A percentile compares a stretch with the other conserved stretches of the same genome.
phyloP scores from a whole-genome alignment of 2,329 filamentous ascomycete species.

The Leptographium flavum region DNA sequence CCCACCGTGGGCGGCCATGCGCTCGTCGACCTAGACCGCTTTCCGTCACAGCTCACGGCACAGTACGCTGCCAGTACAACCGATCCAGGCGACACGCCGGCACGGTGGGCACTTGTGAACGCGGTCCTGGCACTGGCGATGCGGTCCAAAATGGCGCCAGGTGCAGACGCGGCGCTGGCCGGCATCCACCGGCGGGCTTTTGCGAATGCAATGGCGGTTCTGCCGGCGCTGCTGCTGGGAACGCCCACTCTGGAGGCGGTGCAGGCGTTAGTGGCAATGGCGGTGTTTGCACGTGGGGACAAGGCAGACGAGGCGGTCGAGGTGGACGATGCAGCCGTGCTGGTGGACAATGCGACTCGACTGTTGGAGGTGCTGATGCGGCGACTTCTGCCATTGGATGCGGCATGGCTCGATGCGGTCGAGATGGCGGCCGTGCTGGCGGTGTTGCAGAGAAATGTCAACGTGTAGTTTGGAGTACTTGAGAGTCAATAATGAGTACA shows the following conservation, averaged over 20 bases:
- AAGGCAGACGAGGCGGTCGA: background rate
- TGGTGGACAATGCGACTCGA: background rate
- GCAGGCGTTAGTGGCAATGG: slow-evolving; percentile 2
- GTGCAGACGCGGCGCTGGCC: background rate
- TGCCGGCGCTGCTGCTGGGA: background rate
- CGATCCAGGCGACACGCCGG: background rate
- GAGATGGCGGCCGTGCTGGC: no score
- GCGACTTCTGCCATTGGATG: no score
- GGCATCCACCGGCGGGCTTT: background rate
- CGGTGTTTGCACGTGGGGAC: background rate
- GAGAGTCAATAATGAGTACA: no score
- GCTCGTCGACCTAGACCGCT: background rate
- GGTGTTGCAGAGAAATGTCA: background rate
- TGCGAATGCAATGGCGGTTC: background rate
- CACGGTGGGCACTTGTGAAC: background rate
- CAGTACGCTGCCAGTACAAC: background rate
- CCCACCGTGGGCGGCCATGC: background rate
- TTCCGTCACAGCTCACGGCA: background rate
- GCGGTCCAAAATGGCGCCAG: background rate
- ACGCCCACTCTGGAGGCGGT: background rate
- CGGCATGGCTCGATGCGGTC: no score
- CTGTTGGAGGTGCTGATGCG: background rate
- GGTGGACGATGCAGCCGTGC: background rate
- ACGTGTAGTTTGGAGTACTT: slow-evolving; percentile 5
- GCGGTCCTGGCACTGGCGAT: background rate